Evolutionary conservation across 108 stramenopile genomes (phyloP), one percentile per base, ranked within the genome.

Genomic region (Stephanodiscus triporus): DNA sequence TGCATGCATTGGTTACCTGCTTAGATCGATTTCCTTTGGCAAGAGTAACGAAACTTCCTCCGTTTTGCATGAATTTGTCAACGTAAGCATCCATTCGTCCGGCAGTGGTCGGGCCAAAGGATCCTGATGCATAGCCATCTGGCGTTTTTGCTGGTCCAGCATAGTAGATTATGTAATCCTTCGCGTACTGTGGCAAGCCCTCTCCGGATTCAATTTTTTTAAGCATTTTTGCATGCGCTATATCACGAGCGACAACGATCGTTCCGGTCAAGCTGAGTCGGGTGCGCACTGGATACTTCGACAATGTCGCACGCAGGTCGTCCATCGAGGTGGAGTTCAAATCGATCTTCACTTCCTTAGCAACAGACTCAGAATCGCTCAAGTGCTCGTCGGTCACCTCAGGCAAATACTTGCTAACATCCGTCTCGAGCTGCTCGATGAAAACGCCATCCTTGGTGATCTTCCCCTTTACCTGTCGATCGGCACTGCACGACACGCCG

Each of bases 1-100:
- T 97, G 81, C 97, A 98, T 43, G 97, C 97, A 59, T 86, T 88
- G 9, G 97, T 98, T 26, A 98, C 97, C 40, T 80, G 84, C 65
- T 93, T 95, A 34, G 90, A 91, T 40, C 96, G 87, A 84, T 97
- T 97, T 8, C 97, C 97, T 72, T 98, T 98, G 56, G 97, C 97
- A 26, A 98, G 82, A 38, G 96, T 94, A 49, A 98, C 82, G 71
- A 96, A 96, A 17, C 85, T 87, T 34, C 97, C 97, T 29, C 97
- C 97, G 60, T 91, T 64, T 63, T 87, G 76, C 97, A 97, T 97
- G 66, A 98, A 98, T 51, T 73, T 86, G 68, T 91, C 94, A 47
- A 97, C 96, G 72, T 98, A 98, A 2, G 91, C 85, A 87, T 98
- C 97, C 97, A 98, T 98, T 50, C 97, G 79, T n/a, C 97, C 97